phyloP scores from a whole-genome alignment of 306 rosid genomes.

The Dicorynia guianensis region DNA sequence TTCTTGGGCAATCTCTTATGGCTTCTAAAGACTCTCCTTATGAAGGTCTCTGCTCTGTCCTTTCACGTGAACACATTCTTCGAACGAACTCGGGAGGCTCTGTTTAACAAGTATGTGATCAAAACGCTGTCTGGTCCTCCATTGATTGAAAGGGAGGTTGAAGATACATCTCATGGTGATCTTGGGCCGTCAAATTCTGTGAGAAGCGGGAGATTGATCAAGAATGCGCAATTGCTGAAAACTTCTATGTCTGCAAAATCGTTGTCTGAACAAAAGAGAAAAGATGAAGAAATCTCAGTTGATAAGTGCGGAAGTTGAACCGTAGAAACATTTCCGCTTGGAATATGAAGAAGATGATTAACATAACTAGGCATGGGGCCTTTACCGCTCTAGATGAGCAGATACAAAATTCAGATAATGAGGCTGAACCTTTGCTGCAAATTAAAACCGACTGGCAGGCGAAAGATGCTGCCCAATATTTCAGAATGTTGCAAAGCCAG shows the following conservation, averaged over 20 bases:
- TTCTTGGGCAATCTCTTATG: conserved; percentile 54
- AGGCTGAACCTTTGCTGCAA: conserved; percentile 46
- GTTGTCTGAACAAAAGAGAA: conserved; percentile 19
- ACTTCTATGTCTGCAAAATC: conserved; percentile 27
- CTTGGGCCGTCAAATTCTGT: conserved; percentile 19
- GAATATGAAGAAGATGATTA: conserved; percentile 74
- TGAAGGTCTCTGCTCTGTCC: conserved; percentile 64
- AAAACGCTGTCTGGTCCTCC: conserved; percentile 67
- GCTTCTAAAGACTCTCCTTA: conserved; percentile 64
- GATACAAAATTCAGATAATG: conserved; percentile 44
- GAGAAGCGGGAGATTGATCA: conserved; percentile 51
- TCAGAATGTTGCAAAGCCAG: conserved; percentile 56
- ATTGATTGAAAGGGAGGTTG: conserved; percentile 43
- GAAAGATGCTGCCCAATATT: conserved; percentile 63
- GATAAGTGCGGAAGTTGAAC: conserved; percentile 57
- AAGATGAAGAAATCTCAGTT: conserved; percentile 55
- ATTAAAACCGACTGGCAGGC: conserved; percentile 64
- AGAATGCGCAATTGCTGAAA: conserved; percentile 26
- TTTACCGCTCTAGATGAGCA: conserved; percentile 61
- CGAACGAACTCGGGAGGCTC: conserved; percentile 65
- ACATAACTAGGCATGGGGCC: conserved; percentile 54
- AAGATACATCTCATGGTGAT: conserved; percentile 8
- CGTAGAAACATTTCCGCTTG: conserved; percentile 65
- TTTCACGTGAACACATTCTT: conserved; percentile 66
- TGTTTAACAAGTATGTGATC: conserved; percentile 63